These are phyloP conservation scores for Fraxinus pennsylvanica DNA, from an alignment of 257 asterid genomes.

Conservation along the genomic window DNA sequence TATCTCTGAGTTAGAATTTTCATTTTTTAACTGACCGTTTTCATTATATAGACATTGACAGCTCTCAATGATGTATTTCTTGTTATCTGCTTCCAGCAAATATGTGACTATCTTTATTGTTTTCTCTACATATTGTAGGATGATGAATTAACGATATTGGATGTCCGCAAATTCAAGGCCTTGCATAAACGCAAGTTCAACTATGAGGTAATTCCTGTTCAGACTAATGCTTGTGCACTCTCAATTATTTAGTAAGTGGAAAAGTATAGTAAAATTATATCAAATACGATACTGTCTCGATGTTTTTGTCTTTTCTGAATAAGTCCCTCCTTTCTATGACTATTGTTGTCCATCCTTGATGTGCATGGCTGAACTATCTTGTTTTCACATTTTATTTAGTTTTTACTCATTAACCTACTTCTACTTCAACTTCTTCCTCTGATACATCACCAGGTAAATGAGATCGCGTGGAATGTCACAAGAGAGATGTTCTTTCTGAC, in stretches of 20 bases:
- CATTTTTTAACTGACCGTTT: not conserved
- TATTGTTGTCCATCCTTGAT: not conserved
- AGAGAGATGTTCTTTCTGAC: constrained; percentile 92
- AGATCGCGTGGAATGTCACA: constrained; percentile 65
- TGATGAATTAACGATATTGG: constrained; percentile 91
- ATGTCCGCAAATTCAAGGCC: constrained; percentile 94
- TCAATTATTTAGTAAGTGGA: constrained; percentile 11
- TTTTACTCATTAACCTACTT: not conserved
- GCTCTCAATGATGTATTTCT: not conserved
- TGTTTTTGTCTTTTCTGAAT: not conserved
- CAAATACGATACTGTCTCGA: not conserved
- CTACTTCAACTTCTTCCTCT: constrained; percentile 18
- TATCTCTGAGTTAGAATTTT: not conserved
- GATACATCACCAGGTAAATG: constrained; percentile 70
- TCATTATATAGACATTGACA: not conserved
- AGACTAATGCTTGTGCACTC: constrained; percentile 12
- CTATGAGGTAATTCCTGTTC: constrained; percentile 66
- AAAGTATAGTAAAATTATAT: not conserved
- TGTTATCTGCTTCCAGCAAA: constrained; percentile 18
- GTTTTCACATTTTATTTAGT: not conserved
- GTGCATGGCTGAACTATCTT: not conserved
- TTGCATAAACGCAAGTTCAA: constrained; percentile 93
- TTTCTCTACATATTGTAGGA: constrained; percentile 52
- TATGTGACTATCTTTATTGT: constrained; percentile 21
- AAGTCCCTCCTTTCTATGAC: not conserved